Base-by-base conservation (phyloP, 2,329 filamentous ascomycete species). In the Trichoderma aggressivum region DNA sequence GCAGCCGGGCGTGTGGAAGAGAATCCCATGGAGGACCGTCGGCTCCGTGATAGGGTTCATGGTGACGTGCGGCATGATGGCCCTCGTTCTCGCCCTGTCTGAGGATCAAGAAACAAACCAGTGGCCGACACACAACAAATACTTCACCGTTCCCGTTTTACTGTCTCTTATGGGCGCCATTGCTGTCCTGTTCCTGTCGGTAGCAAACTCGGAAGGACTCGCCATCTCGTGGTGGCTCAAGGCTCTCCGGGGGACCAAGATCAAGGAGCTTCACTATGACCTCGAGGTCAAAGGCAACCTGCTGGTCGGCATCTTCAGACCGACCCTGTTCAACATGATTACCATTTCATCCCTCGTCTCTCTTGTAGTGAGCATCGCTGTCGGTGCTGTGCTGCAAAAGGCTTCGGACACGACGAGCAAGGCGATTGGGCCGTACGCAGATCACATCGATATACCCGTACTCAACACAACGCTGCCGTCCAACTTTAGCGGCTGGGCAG, bases 161-260 rank as follows among this genome's bases (percentile, higher is more conserved):
- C 50, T 70, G n/a, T 70, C 67, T 8, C 47, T 70, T 3, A 26
- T 70, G n/a, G 39, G 34, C 18, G 50, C 36, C 24, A 16, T 70
- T 18, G 67, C 67, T 14, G 26, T 63, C 6, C 24, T 63, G 7
- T 70, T 62, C 26, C 32, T 70, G 24, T 28, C 67, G 8, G 56
- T 70, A 5, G 67, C 67, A 63, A 56, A 63, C 34, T 21, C 59
- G 16, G 67, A 64, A 24, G 67, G 59, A 26, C 43, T 56, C 26
- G 67, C 59, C 21, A 70, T 70, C 30, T 62, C 59, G 11, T 70
- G 67, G 67, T 70, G 67, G 67, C 43, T 70, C 24, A 70, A 70
- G 32, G 67, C 67, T 5, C 60, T 70, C 7, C 55, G 39, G 21
- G 67, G 67, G 4, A 56, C 43, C 4, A 70, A 63, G 28, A 39